Evolutionary conservation across 2,329 filamentous ascomycete genomes (phyloP).

Genomic region (Aspergillus tubingensis): DNA sequence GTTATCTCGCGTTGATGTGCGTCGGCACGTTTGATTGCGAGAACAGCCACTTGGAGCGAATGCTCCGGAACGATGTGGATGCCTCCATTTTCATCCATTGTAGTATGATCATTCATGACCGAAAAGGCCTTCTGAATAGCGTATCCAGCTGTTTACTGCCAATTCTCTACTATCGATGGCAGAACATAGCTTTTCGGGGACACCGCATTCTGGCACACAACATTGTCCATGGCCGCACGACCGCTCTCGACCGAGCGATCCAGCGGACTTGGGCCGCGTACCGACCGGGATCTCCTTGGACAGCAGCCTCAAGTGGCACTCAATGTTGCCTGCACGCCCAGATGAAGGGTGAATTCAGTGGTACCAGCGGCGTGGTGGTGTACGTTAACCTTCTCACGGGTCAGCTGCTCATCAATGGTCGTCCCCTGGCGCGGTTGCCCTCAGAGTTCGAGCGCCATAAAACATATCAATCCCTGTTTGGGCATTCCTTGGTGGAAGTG

Average conservation of each 20-base stretch:
- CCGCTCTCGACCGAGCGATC: constrained; percentile 19
- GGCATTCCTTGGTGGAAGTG: constrained; percentile 23
- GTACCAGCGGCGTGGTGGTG: constrained; percentile 18
- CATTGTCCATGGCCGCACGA: constrained; percentile 9
- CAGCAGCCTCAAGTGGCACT: background rate
- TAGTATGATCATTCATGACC: constrained; percentile 41
- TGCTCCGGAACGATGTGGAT: constrained; percentile 30
- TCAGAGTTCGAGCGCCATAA: constrained; percentile 24
- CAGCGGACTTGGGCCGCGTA: constrained; percentile 22
- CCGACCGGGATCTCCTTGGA: constrained; percentile 13
- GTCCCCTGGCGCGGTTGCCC: constrained; percentile 33
- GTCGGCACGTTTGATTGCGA: constrained; percentile 51
- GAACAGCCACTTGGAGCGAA: constrained; percentile 21
- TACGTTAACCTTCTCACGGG: constrained; percentile 38
- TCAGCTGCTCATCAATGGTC: constrained; percentile 35
- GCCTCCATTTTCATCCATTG: constrained; percentile 42
- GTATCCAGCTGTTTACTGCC: constrained; percentile 13
- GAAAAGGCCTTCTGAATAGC: constrained; percentile 11
- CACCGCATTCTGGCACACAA: constrained; percentile 9
- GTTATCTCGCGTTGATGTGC: constrained; percentile 48
- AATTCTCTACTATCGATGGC: constrained; percentile 28
- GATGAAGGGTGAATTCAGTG: background rate
- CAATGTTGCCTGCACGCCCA: constrained; percentile 11
- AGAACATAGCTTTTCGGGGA: constrained; percentile 22
- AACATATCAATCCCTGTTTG: constrained; percentile 30